Conservation (phyloP, 805 yeast species). For the Monosporozyma yasuniensis region DNA sequence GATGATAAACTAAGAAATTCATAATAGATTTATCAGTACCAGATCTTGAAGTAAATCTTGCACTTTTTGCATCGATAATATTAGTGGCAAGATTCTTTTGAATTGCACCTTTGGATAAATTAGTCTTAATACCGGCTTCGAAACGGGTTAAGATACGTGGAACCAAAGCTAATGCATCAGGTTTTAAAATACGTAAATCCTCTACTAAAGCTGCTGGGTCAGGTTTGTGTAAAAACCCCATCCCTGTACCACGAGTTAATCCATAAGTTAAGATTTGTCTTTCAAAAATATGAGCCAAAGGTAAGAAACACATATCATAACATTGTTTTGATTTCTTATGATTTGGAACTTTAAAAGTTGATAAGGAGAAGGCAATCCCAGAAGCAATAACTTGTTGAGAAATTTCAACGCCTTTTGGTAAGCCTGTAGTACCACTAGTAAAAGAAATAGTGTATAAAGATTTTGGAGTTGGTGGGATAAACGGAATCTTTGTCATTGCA, state of each 20-base stretch:
- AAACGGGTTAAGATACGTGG: conserved; percentile 57
- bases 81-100: conserved; percentile 20
- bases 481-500: conserved; percentile 34
- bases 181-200: conserved; percentile 47
- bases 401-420: conserved; percentile 61
- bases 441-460: conserved; percentile 54
- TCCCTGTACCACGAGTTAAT: conserved; percentile 38
- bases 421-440: conserved; percentile 70
- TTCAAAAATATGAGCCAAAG: conserved; percentile 53
- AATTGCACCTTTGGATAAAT: conserved; percentile 17
- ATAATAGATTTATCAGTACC: conserved; percentile 34
- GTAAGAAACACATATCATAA: conserved; percentile 38
- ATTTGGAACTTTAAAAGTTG: conserved; percentile 26
- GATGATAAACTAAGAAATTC: conserved; percentile 29
- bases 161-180: conserved; percentile 46
- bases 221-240: conserved; percentile 50
- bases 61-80: conserved; percentile 19
- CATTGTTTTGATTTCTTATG: conserved; percentile 20
- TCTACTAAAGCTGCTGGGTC: conserved; percentile 45
- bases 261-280: conserved; percentile 38
- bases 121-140: conserved; percentile 49
- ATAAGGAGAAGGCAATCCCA: conserved; percentile 37
- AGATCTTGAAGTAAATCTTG: conserved; percentile 23
- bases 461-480: conserved; percentile 42
- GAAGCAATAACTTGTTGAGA: conserved; percentile 46